Percentiles rank a stretch among this genome's conserved stretches.
phyloP scores from a whole-genome alignment of 2,329 filamentous ascomycete genomes.

The Bipolaris sorokiniana region DNA sequence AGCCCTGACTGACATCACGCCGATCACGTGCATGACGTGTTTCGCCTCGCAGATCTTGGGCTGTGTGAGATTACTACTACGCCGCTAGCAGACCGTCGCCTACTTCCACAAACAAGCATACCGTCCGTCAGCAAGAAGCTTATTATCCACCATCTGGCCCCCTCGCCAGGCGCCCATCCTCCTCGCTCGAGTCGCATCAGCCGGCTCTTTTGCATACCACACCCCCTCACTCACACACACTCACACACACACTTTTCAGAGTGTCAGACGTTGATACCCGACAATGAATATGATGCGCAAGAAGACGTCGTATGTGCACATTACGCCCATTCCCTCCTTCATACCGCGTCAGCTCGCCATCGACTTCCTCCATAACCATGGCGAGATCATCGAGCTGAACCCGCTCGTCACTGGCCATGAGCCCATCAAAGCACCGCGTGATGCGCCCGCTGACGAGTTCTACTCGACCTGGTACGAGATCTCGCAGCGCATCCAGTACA shows the following conservation, averaged over 20 bases:
- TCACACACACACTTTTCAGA: background rate
- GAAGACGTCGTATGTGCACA: slow-evolving; percentile 70
- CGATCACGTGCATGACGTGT: slow-evolving; percentile 38
- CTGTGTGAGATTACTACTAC: slow-evolving; percentile 13
- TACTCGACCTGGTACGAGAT: slow-evolving; percentile 79
- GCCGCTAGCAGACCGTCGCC: slow-evolving; percentile 18
- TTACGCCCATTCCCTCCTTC: slow-evolving; percentile 72
- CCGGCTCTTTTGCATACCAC: slow-evolving; percentile 2
- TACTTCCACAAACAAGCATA: slow-evolving; percentile 17
- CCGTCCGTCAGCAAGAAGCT: slow-evolving; percentile 15
- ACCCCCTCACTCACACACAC: background rate
- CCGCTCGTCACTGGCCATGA: slow-evolving; percentile 70
- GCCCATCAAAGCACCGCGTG: slow-evolving; percentile 69
- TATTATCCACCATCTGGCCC: slow-evolving; percentile 3
- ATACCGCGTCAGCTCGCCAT: slow-evolving; percentile 74
- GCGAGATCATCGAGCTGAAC: slow-evolving; percentile 73
- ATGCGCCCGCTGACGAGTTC: slow-evolving; percentile 72
- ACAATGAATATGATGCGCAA: slow-evolving; percentile 54
- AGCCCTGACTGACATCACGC: slow-evolving; percentile 29
- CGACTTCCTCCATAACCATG: slow-evolving; percentile 73
- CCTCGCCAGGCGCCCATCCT: background rate
- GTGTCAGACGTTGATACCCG: slow-evolving; percentile 7
- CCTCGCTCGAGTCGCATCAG: slow-evolving; percentile 7
- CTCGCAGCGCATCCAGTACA: slow-evolving; percentile 69
- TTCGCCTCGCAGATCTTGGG: slow-evolving; percentile 17